Base-by-base conservation (phyloP, 2,329 filamentous ascomycete genomes). In the Trichoderma simmonsii region DNA sequence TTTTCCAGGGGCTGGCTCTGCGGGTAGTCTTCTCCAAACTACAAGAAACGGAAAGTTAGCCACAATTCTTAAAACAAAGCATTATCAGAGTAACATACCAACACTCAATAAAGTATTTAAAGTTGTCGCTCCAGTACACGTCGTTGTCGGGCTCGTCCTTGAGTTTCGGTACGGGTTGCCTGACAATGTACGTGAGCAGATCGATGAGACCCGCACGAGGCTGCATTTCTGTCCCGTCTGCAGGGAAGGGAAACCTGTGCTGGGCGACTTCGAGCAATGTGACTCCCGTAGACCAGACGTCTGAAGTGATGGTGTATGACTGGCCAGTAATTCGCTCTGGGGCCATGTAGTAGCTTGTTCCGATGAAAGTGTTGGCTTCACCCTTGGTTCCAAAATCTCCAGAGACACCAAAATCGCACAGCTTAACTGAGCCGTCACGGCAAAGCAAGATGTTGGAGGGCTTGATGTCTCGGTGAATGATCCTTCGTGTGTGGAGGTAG, bases 61-160 rank as follows among this genome's bases (percentile, higher is more conserved):
- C 75, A 26, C 6, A 18, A 34, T 32, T 21, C 43, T 3, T 5
- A 57, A 48, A 65, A 32, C 7, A 73, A 67, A 75, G 81, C 73
- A 78, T 75, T 61, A 18, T 26, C 6, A 18, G 6, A 14, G 43
- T 21, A 70, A 91, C 93, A 80, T 89, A 98, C 95, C 96, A 98
- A 89, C 95, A 98, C 84, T 98, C 95, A 77, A 99, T 98, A 78
- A 99, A 99, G 81, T 98, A 98, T 82, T 99, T 99, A 84, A 99
- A 98, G 79, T 93, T 97, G 77, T 97, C 93, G 77, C 93, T 97
- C 96, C 96, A 99, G 79, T 91, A 92, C 76, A 99, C 97, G 72
- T 91, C 91, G 76, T 92, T 93, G 36, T 94, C 90, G 0, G 93
- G 93, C 82, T 99, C 96, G 76, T 99, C 96, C 82, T 98, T 98